phyloP scores from a whole-genome alignment of 2,329 filamentous ascomycete genomes.

The Lachnellula suecica region DNA sequence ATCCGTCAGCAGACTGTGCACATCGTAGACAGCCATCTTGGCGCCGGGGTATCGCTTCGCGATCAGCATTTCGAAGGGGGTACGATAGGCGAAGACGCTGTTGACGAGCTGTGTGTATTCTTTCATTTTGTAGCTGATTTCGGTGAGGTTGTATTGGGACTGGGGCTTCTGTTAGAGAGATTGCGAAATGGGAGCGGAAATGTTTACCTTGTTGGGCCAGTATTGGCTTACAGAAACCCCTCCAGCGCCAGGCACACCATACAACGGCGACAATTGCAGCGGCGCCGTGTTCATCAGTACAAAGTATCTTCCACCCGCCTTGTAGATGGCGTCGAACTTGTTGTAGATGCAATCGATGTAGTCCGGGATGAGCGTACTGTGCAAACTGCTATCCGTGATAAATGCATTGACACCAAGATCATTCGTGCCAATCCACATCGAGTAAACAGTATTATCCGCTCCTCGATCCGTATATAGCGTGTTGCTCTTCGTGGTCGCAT shows the following conservation, averaged over 20 bases:
- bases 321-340: constrained; percentile 62
- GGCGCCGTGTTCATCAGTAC: constrained; percentile 70
- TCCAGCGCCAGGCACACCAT: constrained; percentile 49
- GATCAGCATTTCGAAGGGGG: constrained; percentile 44
- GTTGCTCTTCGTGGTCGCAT: constrained; percentile 30
- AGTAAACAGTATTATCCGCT: constrained; percentile 65
- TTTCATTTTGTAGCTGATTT: constrained; percentile 46
- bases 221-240: constrained; percentile 43
- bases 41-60: constrained; percentile 54
- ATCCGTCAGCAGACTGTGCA: constrained; percentile 63
- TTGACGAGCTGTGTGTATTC: constrained; percentile 52
- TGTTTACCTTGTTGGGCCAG: constrained; percentile 40
- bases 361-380: constrained; percentile 58
- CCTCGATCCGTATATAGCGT: constrained; percentile 45
- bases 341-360: constrained; percentile 69
- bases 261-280: constrained; percentile 66
- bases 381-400: constrained; percentile 60
- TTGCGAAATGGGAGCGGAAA: too few species aligned
- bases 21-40: constrained; percentile 65
- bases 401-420: constrained; percentile 69
- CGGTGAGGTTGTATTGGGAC: constrained; percentile 43
- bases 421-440: constrained; percentile 81
- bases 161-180: constrained; percentile 33
- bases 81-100: constrained; percentile 48
- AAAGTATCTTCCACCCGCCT: constrained; percentile 66